Percentiles rank a stretch among this genome's conserved stretches.
These are phyloP conservation scores for Botrytis byssoidea DNA, from an alignment of 2,329 filamentous ascomycete genomes.

Conservation along the genomic window DNA sequence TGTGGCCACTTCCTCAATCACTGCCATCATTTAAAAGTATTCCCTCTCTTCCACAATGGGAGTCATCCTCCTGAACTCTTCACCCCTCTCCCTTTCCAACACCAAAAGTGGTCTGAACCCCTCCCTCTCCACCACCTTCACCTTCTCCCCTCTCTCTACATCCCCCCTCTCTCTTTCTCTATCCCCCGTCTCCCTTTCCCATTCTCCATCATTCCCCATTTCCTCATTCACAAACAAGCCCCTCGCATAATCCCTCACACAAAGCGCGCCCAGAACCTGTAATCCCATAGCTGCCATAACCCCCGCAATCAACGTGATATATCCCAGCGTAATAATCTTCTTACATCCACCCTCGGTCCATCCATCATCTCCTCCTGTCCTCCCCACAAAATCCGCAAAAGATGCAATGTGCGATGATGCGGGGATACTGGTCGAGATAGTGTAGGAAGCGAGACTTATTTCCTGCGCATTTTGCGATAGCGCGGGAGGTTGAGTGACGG, in stretches of 20 bases:
- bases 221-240: constrained; percentile 27
- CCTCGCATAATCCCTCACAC: constrained; percentile 22
- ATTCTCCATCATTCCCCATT: neutral
- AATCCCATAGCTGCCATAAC: neutral
- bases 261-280: constrained; percentile 13
- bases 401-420: constrained; percentile 27
- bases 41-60: neutral
- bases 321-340: neutral
- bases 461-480: neutral
- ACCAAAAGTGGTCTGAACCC: neutral
- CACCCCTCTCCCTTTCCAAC: neutral
- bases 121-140: neutral
- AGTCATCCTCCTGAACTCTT: neutral
- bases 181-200: neutral
- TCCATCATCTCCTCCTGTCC: neutral
- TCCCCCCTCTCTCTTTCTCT: no score
- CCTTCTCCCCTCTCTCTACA: neutral
- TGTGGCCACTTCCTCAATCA: neutral
- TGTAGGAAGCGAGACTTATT: neutral
- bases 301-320: neutral
- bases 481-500: neutral
- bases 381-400: constrained; percentile 27
- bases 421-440: neutral
- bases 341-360: neutral
- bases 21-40: neutral